Base-by-base conservation (phyloP, 305 asterid species). In the Ilex paraguariensis region DNA sequence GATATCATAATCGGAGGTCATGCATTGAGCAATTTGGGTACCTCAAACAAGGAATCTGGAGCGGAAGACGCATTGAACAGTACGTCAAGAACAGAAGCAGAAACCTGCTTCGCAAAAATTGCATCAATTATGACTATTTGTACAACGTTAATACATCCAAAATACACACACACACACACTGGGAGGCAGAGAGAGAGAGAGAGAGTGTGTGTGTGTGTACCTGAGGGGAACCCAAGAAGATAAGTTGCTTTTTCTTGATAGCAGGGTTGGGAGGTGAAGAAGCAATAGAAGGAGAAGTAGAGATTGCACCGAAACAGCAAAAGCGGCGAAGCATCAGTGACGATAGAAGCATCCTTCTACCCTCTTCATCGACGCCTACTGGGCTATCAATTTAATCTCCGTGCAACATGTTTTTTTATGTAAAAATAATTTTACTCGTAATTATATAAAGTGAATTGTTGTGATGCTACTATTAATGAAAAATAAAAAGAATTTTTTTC, bases 151-250 rank as follows among this genome's bases (percentile, higher is more conserved):
- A 65, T 54, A 46, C n/a, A 51, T 46, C 15, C n/a, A 10, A 46
- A 46, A 46, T 1, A 46, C 0, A 46, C 13, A 46, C 13, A 46
- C 13, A 46, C 21, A 7, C 3, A 16, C 4, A 39, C 15, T 13
- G 13, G 46, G 14, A 15, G 13, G 44, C 1, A 39, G 5, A 13
- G 10, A 60, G 32, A 21, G 57, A 13, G 60, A 64, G 31, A 46
- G 5, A 31, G 63, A 48, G 13, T 14, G 31, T 11, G 65, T 8
- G 59, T 42, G 60, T 3, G 46, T 11, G 50, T 45, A 75, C 97
- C 87, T 82, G 93, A 75, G 97, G 98, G 65, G 98, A 85, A 40
- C 97, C 97, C 67, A 89, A 54, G 65, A 89, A 92, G 49, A 85
- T 90, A 63, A 92, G 79, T 53, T 96, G 95, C 62, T 80, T 89